phyloP scores from a whole-genome alignment of 352 stramenopile species.

The Phytophthora pluvialis region DNA sequence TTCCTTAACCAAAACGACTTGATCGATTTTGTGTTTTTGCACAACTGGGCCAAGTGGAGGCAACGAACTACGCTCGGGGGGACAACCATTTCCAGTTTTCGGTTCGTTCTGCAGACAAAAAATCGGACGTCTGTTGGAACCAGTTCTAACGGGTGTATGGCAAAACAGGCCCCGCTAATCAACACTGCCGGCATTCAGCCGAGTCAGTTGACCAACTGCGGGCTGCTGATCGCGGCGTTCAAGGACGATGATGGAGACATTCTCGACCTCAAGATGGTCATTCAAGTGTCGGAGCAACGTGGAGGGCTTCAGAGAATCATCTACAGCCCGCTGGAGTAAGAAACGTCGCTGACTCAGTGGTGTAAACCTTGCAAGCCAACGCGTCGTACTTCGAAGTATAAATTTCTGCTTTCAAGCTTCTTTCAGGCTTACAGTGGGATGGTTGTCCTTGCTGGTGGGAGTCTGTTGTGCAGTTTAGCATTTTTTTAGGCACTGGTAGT shows the following conservation, averaged over 20 bases:
- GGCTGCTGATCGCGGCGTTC: slow-evolving; percentile 85
- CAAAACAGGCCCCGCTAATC: slow-evolving; percentile 62
- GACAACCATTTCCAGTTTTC: slow-evolving; percentile 90
- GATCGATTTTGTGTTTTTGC: slow-evolving; percentile 18
- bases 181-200: slow-evolving; percentile 77
- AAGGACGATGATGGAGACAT: slow-evolving; percentile 77
- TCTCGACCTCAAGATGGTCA: slow-evolving; percentile 89
- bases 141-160: slow-evolving; percentile 9
- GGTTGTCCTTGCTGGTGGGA: background rate
- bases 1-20: slow-evolving; percentile 43
- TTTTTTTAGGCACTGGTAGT: slow-evolving; percentile 24
- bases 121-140: background rate
- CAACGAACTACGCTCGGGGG: slow-evolving; percentile 63
- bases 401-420: background rate
- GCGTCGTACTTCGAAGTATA: no score
- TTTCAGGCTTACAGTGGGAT: no score
- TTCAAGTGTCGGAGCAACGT: slow-evolving; percentile 86
- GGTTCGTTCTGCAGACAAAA: slow-evolving; percentile 43
- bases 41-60: slow-evolving; percentile 79
- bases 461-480: background rate
- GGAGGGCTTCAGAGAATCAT: slow-evolving; percentile 82
- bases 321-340: slow-evolving; percentile 88
- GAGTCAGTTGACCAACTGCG: slow-evolving; percentile 88
- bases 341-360: slow-evolving; percentile 2
- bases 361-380: background rate